Evolutionary conservation across 495 filamentous ascomycete genomes (phyloP).

Genomic region (Aspergillus kassunensis): DNA sequence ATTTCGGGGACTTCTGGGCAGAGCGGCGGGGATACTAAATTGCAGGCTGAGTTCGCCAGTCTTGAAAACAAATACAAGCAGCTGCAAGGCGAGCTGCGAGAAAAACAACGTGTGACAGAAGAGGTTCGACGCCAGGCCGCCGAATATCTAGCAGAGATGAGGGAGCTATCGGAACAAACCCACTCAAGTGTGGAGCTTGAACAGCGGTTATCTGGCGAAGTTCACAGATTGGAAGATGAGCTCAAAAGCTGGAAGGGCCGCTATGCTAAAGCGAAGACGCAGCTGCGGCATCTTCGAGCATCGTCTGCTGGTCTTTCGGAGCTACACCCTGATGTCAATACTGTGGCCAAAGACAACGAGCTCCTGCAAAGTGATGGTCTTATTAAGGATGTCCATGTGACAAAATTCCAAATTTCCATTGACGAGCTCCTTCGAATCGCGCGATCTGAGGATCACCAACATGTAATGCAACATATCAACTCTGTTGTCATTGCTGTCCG

Average conservation of each 20-base stretch:
- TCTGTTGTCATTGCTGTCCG: conserved; percentile 73
- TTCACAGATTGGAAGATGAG: conserved; percentile 73
- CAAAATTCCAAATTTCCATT: conserved; percentile 90
- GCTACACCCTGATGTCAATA: conserved; percentile 56
- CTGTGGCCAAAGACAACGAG: conserved; percentile 63
- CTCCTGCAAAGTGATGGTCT: conserved; percentile 70
- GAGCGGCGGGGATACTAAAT: conserved; percentile 38
- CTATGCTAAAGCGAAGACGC: conserved; percentile 82
- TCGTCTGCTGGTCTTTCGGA: conserved; percentile 71
- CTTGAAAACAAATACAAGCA: conserved; percentile 68
- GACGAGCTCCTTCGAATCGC: conserved; percentile 85
- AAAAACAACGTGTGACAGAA: conserved; percentile 81
- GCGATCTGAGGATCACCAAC: conserved; percentile 64
- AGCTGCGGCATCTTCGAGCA: conserved; percentile 74
- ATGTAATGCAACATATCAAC: conserved; percentile 77
- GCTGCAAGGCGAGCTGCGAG: conserved; percentile 62
- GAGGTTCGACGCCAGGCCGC: conserved; percentile 84
- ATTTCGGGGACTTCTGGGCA: conserved; percentile 50
- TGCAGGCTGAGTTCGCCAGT: conserved; percentile 55
- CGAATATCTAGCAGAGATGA: conserved; percentile 85
- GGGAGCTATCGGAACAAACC: conserved; percentile 72
- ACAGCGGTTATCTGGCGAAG: conserved; percentile 65
- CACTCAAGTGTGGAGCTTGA: conserved; percentile 77
- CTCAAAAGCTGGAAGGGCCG: conserved; percentile 84
- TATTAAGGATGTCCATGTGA: conserved; percentile 87